phyloP scores from a whole-genome alignment of 352 stramenopile species.

The Globisporangium cystogenes region DNA sequence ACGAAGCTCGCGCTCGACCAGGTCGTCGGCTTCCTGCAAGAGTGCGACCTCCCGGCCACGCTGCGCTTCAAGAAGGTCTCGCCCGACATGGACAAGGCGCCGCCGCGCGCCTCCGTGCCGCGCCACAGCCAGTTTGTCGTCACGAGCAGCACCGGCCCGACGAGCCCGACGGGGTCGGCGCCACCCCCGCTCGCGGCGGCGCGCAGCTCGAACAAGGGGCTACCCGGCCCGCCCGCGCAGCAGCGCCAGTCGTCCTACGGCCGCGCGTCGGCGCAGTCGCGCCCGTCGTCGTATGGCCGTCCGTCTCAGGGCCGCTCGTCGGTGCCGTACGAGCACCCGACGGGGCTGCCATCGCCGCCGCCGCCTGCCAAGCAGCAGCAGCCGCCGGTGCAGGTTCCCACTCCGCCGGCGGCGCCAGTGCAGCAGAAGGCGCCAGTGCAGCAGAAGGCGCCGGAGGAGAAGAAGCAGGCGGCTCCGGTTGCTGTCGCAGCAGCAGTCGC shows the following conservation, averaged over 20 bases:
- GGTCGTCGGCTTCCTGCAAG: conserved; percentile 75
- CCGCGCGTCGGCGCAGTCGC: conserved; percentile 4
- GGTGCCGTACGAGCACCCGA: conserved; percentile 12
- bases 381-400: conserved; percentile 1
- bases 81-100: conserved; percentile 34
- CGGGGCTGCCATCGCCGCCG: conserved; percentile 6
- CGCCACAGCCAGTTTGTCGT: conserved; percentile 66
- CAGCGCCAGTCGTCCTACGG: conserved; percentile 14
- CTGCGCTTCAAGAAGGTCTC: conserved; percentile 85
- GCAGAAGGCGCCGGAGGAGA: not conserved
- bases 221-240: conserved; percentile 19
- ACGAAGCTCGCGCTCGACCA: conserved; percentile 76
- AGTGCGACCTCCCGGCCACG: conserved; percentile 80
- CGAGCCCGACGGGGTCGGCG: conserved; percentile 44
- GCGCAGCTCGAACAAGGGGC: conserved; percentile 11
- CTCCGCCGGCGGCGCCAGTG: too few species aligned
- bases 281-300: conserved; percentile 2
- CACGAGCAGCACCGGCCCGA: conserved; percentile 43
- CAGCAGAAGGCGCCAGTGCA: not conserved
- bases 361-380: not conserved
- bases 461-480: not conserved
- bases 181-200: conserved; percentile 12
- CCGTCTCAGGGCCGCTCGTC: conserved; percentile 16
- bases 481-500: not conserved
- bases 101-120: conserved; percentile 26